Evolutionary conservation across 2,329 filamentous ascomycete species (phyloP), one percentile per base, ranked within the genome.

Genomic region (Sporothrix curviconia): DNA sequence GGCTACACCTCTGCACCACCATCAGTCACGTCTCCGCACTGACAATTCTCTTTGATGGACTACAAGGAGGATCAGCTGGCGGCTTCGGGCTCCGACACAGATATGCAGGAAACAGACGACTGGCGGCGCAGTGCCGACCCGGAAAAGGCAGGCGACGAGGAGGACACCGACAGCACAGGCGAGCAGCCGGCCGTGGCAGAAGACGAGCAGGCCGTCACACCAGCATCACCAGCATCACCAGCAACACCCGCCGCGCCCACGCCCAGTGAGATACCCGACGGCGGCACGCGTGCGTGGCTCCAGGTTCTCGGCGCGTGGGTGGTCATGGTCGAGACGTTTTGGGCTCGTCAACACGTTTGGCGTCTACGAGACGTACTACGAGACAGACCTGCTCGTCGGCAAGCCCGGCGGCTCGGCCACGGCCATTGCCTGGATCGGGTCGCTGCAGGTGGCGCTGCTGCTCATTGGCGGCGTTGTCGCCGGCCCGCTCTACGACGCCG

Each of bases 401-500:
- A 42, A 49, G 36, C 8, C 57, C 5, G 36, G 60, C 19, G 60
- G 62, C 22, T 68, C 70, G 6, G 60, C 69, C 6, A 56, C 56
- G 7, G 56, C 56, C 44, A 58, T 57, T 44, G 70, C 72, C 7
- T 74, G 72, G 71, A 71, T 75, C 56, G 74, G 73, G 7, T 72
- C 73, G 15, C 62, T 76, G 9, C 75, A 77, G 59, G 66, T 66
- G 7, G 72, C 71, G 37, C 66, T 76, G 25, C 64, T 77, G 43
- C 68, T 75, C 63, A 65, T 75, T 34, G 65, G 71, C 15, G 73
- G 74, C 25, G 82, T 83, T 0, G 63, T 87, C 8, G 77, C 84
- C 15, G 86, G 86, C 61, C 59, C 57, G 53, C 60, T 83, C 2
- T 85, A 79, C 63, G 84, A 87, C 56, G 69, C 69, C 1, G 74